Base-by-base conservation (phyloP, 805 yeast species). In the Kurtzmaniella fragi region DNA sequence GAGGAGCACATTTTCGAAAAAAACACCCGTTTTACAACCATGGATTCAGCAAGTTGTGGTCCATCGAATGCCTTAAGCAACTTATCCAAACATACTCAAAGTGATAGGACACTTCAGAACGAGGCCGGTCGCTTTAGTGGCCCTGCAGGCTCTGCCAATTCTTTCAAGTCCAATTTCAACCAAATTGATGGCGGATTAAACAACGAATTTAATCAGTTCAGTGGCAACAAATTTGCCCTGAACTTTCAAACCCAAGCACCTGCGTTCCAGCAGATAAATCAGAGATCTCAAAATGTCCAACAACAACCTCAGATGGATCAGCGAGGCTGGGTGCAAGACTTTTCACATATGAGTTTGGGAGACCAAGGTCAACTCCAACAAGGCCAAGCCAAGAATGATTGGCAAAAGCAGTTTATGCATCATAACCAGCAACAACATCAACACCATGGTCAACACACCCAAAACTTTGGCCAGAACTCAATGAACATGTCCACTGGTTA, bases 51-150 rank as follows among this genome's bases (percentile, higher is more conserved):
- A 14, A 61, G 60, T 31, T 73, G 78, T 56, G 72, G 75, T 17
- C 73, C 72, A 3, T 54, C 67, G 3, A 71, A 63, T 43, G 75
- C 77, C 11, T 49, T 73, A 28, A 57, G 57, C 44, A 70, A 66
- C 52, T 53, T 73, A 29, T 47, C 66, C 14, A 61, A 63, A 39
- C 73, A 68, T 39, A 44, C 73, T 0, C 67, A 64, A 39, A 40
- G 65, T 28, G 77, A 72, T 46, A 59, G 48, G 38, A 62, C 75
- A 6, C 52, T 71, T 11, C 67, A 61, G 34, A 54, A 61, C 32
- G 73, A 67, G 43, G 39, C 39, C 7, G 17, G 33, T 17, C 17
- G 39, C 10, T 47, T 54, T 26, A 36, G 45, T 2, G 41, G 34
- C 16, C 27, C 39, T 30, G 5, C 16, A n/a, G 14, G 26, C 8